Conservation (phyloP, 108 stramenopile genomes). For the Chaetoceros muelleri region DNA sequence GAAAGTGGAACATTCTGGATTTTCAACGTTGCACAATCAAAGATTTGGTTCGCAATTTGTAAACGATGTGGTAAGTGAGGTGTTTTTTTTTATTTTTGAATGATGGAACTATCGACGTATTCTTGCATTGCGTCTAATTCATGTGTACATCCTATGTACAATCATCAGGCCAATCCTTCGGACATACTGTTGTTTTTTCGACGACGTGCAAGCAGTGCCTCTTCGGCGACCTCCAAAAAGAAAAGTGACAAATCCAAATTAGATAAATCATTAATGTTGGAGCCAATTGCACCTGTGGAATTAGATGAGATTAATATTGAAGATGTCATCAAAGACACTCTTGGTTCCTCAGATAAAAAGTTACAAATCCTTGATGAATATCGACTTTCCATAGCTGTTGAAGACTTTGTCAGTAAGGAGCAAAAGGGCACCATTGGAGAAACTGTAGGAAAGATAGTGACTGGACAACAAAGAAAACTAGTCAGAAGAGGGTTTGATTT, state of each 20-base stretch:
- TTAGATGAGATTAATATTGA: constrained; percentile 72
- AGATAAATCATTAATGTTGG: constrained; percentile 1
- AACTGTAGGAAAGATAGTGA: constrained; percentile 34
- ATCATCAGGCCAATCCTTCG: constrained; percentile 57
- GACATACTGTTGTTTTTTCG: constrained; percentile 83
- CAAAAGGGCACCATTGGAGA: constrained; percentile 50
- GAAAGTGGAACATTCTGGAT: constrained; percentile 91
- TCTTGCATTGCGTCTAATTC: neutral
- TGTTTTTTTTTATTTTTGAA: constrained; percentile 2
- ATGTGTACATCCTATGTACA: neutral
- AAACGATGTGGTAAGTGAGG: constrained; percentile 53
- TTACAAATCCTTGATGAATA: constrained; percentile 63
- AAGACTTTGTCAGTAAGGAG: constrained; percentile 83
- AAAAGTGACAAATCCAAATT: constrained; percentile 8
- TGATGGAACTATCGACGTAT: neutral
- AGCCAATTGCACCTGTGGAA: constrained; percentile 74
- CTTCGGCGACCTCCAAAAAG: constrained; percentile 12
- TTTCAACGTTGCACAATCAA: constrained; percentile 86
- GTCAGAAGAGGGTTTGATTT: constrained; percentile 17
- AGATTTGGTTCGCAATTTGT: constrained; percentile 86
- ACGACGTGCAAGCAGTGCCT: constrained; percentile 23
- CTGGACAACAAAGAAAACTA: constrained; percentile 30
- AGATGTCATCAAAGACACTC: constrained; percentile 66
- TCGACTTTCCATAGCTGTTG: constrained; percentile 49
- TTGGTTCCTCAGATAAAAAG: constrained; percentile 55